Base-by-base conservation (phyloP, 2,329 filamentous ascomycete genomes). In the Paraphoma chrysanthemicola region DNA sequence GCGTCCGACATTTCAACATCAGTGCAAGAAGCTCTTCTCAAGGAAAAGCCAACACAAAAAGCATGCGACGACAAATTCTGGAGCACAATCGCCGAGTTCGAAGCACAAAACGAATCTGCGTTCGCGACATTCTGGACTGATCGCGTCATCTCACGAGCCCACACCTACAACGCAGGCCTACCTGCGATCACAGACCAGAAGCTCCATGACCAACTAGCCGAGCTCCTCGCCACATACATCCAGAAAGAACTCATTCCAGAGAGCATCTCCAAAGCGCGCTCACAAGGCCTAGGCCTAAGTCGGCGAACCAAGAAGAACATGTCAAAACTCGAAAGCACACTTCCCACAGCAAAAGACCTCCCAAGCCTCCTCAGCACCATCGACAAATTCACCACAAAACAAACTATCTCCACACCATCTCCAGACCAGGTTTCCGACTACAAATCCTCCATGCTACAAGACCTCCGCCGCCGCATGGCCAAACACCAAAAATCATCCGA, bases 191-290 rank as follows among this genome's bases (percentile, higher is more conserved):
- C 60, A 0, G 75, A 77, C 30, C 28, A 58, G 11, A 78, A 73
- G 44, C 55, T 78, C 1, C 64, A 57, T 29, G 65, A 65, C n/a
- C 74, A 77, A 48, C 67, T 78, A 8, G 57, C 64, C 4, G 71
- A 76, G 6, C 48, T 78, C 3, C 62, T 78, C 3, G 54, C 67
- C 4, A 51, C 59, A 4, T 72, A 77, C 47, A 30, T 73, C 10
- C 57, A 61, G 14, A 72, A 71, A 51, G 76, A 78, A 6, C 66
- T 77, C 7, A 29, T 78, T 0, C 70, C 74, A 0, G 74, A 76
- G 9, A 57, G 67, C 3, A 33, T 75, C 2, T 38, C 66, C 3
- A 76, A 74, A 54, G 72, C 73, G 7, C 59, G 67, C 4, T 56
- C 69, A 5, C 72, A 75, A 46, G 63, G 66, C 2, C 53, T 78